These are phyloP conservation scores for Trichoderma sp. DNA, from an alignment of 2,329 filamentous ascomycete genomes.

Conservation along the genomic window DNA sequence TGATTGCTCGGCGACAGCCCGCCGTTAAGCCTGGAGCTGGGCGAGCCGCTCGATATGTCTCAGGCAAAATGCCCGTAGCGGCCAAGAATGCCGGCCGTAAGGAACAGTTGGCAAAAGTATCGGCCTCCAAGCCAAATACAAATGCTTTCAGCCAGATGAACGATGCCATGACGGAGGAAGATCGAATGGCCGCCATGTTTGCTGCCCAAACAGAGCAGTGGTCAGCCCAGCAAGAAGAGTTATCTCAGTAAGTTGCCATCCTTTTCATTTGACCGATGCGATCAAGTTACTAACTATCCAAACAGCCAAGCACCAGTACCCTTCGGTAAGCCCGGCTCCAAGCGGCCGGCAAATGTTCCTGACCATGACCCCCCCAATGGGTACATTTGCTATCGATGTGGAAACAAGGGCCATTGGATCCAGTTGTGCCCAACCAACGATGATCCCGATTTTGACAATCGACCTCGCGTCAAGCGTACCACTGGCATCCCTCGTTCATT, in stretches of 20 bases:
- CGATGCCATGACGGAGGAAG: slow-evolving; percentile 84
- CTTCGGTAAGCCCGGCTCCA: slow-evolving; percentile 54
- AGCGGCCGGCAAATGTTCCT: slow-evolving; percentile 72
- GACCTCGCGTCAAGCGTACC: slow-evolving; percentile 89
- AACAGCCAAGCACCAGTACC: slow-evolving; percentile 57
- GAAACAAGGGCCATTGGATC: slow-evolving; percentile 99
- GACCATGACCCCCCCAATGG: slow-evolving; percentile 90
- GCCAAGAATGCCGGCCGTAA: slow-evolving; percentile 76
- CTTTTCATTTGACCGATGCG: not conserved
- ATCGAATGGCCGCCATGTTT: slow-evolving; percentile 90
- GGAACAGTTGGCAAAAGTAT: slow-evolving; percentile 58
- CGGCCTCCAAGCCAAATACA: slow-evolving; percentile 52
- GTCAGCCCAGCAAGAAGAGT: slow-evolving; percentile 88
- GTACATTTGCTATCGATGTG: slow-evolving; percentile 95
- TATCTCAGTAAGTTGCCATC: slow-evolving; percentile 65
- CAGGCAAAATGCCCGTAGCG: slow-evolving; percentile 88
- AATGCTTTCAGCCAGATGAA: slow-evolving; percentile 65
- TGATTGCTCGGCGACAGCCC: slow-evolving; percentile 83
- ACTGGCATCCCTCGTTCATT: slow-evolving; percentile 96
- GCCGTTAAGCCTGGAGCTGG: slow-evolving; percentile 83
- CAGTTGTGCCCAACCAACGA: slow-evolving; percentile 98
- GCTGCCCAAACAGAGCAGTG: slow-evolving; percentile 86
- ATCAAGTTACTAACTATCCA: slow-evolving; percentile 32
- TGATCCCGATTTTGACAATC: slow-evolving; percentile 91
- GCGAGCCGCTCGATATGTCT: slow-evolving; percentile 89